Base-by-base conservation (phyloP, 1,139 yeast species). In the Yamadazyma buinensis region DNA sequence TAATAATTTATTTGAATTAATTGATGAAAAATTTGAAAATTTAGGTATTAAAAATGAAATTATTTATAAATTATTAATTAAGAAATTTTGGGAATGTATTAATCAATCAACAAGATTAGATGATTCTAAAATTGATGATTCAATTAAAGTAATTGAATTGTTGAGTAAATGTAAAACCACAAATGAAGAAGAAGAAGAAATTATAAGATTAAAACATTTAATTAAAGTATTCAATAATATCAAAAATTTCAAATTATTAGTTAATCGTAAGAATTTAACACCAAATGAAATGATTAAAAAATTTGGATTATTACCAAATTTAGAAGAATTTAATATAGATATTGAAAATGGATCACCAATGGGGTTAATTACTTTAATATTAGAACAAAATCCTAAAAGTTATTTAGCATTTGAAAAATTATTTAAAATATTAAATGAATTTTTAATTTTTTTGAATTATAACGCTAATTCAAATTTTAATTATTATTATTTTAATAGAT, bases 321-420 rank as follows among this genome's bases (percentile, higher is more conserved):
- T 34, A 15, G 42, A 41, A 31, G 47, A 44, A 21, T 34, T 45
- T 13, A 33, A 41, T 15, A 35, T 44, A 1, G 49, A 37, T 13
- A 37, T 40, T 22, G 51, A 48, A 33, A 31, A 42, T 15, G 29
- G 35, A 13, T 44, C 54, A 7, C 63, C 64, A 1, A 44, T 64
- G 41, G 52, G 52, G 4, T 43, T 69, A 27, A 51, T 66, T 1
- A 53, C 64, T 4, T 36, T 51, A 7, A 61, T 81, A 4, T 55
- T 81, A 13, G 85, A 79, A 40, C 61, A 76, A 29, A 81, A 82
- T 46, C 67, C 74, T 0, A 61, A 61, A 20, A 67, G 82, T 7
- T 80, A 80, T 43, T 51, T 63, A 35, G 70, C 78, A n/a, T 56
- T 61, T 26, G 69, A 64, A 7, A 63, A 62, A 30, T 53, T 81